phyloP scores from a whole-genome alignment of 1,284 basidiomycete genomes.

The Neolentinus lepideus region DNA sequence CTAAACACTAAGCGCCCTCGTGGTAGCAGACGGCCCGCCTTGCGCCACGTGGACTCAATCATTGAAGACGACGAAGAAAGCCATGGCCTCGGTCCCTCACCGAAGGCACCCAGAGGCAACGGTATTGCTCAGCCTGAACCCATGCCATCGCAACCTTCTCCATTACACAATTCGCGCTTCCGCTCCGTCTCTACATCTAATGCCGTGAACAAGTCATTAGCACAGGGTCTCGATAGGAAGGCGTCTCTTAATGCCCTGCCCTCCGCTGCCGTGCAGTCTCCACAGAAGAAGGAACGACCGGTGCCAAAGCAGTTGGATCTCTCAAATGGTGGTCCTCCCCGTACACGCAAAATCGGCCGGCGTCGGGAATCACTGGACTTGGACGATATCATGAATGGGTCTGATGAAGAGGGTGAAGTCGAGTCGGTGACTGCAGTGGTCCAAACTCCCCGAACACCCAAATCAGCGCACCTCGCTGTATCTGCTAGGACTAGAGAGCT shows the following conservation, averaged over 20 bases:
- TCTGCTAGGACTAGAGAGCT: constrained; percentile 52
- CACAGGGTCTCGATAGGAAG: constrained; percentile 8
- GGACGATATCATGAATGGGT: constrained; percentile 66
- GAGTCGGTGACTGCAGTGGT: constrained; percentile 13
- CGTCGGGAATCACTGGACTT: constrained; percentile 65
- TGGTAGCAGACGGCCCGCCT: constrained; percentile 19
- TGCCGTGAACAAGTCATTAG: constrained; percentile 7
- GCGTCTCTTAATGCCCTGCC: constrained; percentile 6
- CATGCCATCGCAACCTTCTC: constrained; percentile 6
- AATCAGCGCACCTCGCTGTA: constrained; percentile 20
- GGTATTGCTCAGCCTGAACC: constrained; percentile 5
- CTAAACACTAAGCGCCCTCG: constrained; percentile 13
- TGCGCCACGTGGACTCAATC: constrained; percentile 57
- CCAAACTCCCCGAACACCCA: constrained; percentile 14
- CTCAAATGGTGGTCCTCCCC: constrained; percentile 9
- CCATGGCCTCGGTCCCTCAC: constrained; percentile 28
- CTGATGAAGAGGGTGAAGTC: constrained; percentile 44
- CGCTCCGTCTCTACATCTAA: constrained; percentile 20
- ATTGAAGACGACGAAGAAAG: constrained; percentile 38
- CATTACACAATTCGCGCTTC: constrained; percentile 9
- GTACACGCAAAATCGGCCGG: constrained; percentile 42
- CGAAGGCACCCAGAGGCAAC: constrained; percentile 8
- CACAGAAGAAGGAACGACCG: background rate
- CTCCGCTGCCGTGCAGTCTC: constrained; percentile 6
- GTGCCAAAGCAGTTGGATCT: background rate